Evolutionary conservation across 2,329 filamentous ascomycete genomes (phyloP).

Genomic region (Fusarium sp.): DNA sequence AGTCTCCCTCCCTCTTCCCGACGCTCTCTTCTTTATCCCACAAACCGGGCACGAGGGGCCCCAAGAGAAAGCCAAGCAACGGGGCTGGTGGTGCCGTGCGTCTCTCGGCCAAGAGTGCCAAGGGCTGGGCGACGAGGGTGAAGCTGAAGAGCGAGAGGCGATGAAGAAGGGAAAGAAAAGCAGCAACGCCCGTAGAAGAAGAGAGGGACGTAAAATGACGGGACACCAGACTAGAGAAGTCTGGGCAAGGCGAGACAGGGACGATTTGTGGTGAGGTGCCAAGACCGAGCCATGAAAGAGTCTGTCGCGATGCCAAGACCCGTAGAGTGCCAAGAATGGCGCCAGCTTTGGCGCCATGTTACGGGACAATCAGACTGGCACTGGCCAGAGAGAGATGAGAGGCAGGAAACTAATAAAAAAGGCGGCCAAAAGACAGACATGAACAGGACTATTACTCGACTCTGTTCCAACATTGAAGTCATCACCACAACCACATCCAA

Average conservation of each 20-base stretch:
- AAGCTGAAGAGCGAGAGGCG: constrained; percentile 6
- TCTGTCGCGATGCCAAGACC: constrained; percentile 35
- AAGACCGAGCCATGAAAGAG: constrained; percentile 28
- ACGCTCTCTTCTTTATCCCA: neutral
- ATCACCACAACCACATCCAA: neutral
- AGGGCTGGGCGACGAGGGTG: constrained; percentile 43
- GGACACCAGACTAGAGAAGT: neutral
- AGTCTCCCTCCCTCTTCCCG: neutral
- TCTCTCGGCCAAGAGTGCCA: constrained; percentile 39
- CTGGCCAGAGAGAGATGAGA: no score
- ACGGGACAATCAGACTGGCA: neutral
- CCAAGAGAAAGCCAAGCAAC: constrained; percentile 32
- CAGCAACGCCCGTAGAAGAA: neutral
- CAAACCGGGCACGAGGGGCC: constrained; percentile 30
- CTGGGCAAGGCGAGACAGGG: constrained; percentile 9
- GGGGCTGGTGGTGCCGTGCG: constrained; percentile 11
- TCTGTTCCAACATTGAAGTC: no score
- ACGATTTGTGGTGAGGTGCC: constrained; percentile 35
- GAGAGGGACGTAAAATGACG: neutral
- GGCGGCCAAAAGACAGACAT: no score
- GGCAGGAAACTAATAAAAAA: no score
- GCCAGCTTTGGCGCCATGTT: constrained; percentile 1
- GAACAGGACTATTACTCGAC: no score
- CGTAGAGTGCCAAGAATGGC: constrained; percentile 25
- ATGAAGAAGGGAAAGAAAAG: constrained; percentile 2